These are phyloP conservation scores for Rhodamnia rubescens DNA, from an alignment of 345 rosid genomes.

Conservation along the genomic window DNA sequence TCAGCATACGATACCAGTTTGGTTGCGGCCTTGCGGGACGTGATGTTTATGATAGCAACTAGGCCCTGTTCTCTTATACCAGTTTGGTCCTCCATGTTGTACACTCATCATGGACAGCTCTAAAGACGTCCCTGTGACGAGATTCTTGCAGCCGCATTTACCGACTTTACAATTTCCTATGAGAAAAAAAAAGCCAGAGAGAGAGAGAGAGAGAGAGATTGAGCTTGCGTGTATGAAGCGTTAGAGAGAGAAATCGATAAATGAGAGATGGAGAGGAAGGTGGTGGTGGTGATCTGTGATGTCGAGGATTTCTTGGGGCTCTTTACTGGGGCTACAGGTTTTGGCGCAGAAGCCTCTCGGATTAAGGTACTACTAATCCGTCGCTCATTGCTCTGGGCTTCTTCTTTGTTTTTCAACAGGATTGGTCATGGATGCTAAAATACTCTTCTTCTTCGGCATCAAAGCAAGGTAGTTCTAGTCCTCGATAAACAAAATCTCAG, in stretches of 20 bases:
- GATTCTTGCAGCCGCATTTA: background rate
- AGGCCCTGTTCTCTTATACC: background rate
- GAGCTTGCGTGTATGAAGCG: background rate
- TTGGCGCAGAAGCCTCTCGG: no score
- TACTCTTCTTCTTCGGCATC: background rate
- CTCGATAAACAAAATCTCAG: no score
- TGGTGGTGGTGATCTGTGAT: slow-evolving; percentile 29
- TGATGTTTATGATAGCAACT: background rate
- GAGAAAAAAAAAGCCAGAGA: background rate
- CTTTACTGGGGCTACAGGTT: no score
- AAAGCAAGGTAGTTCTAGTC: no score
- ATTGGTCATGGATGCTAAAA: background rate
- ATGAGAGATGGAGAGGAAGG: slow-evolving; percentile 51
- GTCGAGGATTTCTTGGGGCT: slow-evolving; percentile 50
- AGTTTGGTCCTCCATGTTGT: background rate
- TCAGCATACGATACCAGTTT: background rate
- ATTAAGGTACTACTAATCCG: slow-evolving; percentile 2
- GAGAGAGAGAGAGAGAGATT: background rate
- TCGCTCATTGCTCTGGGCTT: background rate
- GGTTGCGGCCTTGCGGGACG: no score
- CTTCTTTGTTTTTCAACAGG: background rate
- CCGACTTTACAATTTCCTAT: background rate
- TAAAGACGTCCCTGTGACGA: background rate
- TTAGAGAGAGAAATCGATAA: background rate
- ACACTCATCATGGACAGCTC: background rate